phyloP scores from a whole-genome alignment of 306 rosid genomes.

The Glycyrrhiza uralensis region DNA sequence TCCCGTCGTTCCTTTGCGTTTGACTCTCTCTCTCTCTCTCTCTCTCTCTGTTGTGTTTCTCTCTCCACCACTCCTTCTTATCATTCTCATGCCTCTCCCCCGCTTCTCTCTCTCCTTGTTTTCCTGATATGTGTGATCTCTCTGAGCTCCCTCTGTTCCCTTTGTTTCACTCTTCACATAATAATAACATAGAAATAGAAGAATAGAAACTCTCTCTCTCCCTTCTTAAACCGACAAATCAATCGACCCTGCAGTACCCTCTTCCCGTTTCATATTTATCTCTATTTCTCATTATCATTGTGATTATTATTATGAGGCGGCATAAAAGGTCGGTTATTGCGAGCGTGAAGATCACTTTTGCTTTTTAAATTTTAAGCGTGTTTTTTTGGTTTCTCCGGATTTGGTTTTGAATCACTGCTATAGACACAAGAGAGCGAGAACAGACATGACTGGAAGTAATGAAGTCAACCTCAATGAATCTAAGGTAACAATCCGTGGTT shows the following conservation, averaged over 20 bases:
- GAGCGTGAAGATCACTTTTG: constrained; percentile 30
- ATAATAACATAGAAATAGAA: no score
- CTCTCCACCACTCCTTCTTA: constrained; percentile 31
- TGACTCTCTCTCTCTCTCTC: constrained; percentile 40
- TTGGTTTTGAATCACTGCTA: constrained; percentile 20
- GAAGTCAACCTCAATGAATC: constrained; percentile 81
- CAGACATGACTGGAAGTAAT: constrained; percentile 62
- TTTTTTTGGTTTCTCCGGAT: background rate
- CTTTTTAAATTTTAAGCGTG: constrained; percentile 38
- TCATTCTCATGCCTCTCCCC: constrained; percentile 18
- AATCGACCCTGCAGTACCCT: background rate
- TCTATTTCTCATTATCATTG: background rate
- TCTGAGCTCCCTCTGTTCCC: constrained; percentile 29
- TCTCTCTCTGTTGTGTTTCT: constrained; percentile 9
- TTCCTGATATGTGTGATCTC: constrained; percentile 33
- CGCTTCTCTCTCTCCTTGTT: background rate
- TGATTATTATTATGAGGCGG: constrained; percentile 23
- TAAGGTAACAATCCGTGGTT: constrained; percentile 46
- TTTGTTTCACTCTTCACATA: background rate
- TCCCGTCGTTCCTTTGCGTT: constrained; percentile 54
- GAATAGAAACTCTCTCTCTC: no score
- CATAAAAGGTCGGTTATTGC: constrained; percentile 9
- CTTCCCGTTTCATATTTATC: background rate
- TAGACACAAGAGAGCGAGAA: background rate
- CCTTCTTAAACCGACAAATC: constrained; percentile 46